Evolutionary conservation across 1,139 yeast species (phyloP), one percentile per base, ranked within the genome.

Genomic region (Yamadazyma atmosphaerica): DNA sequence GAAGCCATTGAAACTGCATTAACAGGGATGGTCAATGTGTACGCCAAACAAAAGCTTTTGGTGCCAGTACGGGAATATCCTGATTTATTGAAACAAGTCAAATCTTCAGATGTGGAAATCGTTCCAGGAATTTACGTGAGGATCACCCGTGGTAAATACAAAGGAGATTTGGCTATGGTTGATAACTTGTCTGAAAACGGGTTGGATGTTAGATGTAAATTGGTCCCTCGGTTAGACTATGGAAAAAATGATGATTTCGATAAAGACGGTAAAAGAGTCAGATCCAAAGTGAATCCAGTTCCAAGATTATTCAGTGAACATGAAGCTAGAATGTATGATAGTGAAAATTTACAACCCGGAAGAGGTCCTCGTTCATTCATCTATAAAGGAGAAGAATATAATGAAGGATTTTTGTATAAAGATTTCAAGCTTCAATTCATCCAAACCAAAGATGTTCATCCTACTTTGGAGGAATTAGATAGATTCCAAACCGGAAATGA

Each of bases 11-110:
- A 85, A 55, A 82, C 79, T 44, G 96, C 96, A 11, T 74, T 92
- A 45, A 77, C 80, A 35, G 98, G 98, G 63, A 79, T 94, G 63
- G 92, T 94, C 32, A 90, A 89, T 60, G 82, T 92, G 27, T 86
- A 81, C 52, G 72, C 83, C 41, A 73, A 79, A 47, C 72, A 71
- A 44, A 87, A 89, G 64, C 74, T 90, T 33, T 73, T 92, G 48
- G 97, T 92, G 32, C 98, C 98, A 3, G 95, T 92, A 42, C 88
- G 88, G 57, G 98, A 92, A 63, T 86, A 90, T 60, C 96, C 97
- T 4, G 95, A 90, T 59, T 73, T 94, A 55, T 74, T 92, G 59
- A 86, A 95, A 55, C 97, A 95, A 48, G 87, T 84, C 41, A 89
- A 86, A 61, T 80, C 95, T 0, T 79, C 88, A 36, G 98, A 89